Percentiles rank a stretch among this genome's conserved stretches.
These are phyloP conservation scores for Colletotrichum zoysiae DNA, from an alignment of 2,329 filamentous ascomycete species.

Conservation along the genomic window DNA sequence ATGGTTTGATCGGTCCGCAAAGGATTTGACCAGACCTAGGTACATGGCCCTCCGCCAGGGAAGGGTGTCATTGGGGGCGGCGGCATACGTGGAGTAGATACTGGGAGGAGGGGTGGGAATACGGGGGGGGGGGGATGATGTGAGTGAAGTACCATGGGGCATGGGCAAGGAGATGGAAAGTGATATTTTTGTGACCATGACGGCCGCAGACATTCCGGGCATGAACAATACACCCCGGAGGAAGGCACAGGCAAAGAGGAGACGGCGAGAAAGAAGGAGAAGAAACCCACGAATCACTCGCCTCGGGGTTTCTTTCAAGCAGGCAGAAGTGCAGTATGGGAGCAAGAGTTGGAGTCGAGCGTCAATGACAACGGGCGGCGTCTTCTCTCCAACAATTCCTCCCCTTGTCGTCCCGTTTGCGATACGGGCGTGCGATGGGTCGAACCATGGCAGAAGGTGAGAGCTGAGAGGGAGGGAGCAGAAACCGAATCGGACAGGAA, in stretches of 20 bases:
- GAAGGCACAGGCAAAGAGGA: neutral
- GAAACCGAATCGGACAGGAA: conserved; percentile 2
- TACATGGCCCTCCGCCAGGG: neutral
- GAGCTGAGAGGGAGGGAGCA: neutral
- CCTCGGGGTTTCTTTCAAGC: neutral
- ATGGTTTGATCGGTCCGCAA: conserved; percentile 22
- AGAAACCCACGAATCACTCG: neutral
- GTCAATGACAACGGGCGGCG: neutral
- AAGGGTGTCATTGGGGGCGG: conserved; percentile 37
- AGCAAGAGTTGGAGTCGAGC: neutral
- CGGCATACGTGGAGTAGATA: conserved; percentile 23
- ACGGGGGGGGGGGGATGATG: neutral
- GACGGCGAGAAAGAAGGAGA: neutral
- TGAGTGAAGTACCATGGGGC: neutral
- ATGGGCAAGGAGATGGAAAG: neutral
- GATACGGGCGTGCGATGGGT: neutral
- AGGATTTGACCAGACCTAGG: conserved; percentile 30
- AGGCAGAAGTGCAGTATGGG: neutral
- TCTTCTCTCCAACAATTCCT: neutral
- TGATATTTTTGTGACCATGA: neutral
- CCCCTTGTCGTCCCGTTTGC: neutral
- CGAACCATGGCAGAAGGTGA: neutral
- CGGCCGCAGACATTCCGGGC: neutral
- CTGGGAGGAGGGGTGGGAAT: conserved; percentile 2
- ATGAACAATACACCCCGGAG: neutral